phyloP scores from a whole-genome alignment of 352 stramenopile species.

The Phytophthora capsici region DNA sequence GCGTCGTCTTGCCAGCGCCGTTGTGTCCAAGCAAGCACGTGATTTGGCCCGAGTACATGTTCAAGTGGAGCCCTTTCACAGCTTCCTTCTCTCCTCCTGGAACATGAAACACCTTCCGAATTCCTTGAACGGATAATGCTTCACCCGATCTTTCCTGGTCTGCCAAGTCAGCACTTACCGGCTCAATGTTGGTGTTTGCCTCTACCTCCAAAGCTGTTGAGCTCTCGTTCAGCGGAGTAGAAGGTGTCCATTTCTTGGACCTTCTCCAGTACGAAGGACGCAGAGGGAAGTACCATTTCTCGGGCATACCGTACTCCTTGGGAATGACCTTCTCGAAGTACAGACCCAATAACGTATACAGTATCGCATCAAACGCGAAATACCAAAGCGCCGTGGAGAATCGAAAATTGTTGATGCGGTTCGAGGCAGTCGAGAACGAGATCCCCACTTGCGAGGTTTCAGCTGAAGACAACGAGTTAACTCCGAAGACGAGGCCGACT shows the following conservation, averaged over 20 bases:
- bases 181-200: slow-evolving; percentile 58
- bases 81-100: slow-evolving; percentile 85
- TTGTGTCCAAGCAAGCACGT: slow-evolving; percentile 94
- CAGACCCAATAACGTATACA: slow-evolving; percentile 85
- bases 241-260: slow-evolving; percentile 60
- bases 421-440: slow-evolving; percentile 43
- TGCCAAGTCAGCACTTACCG: slow-evolving; percentile 42
- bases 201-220: slow-evolving; percentile 32
- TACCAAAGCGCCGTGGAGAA: slow-evolving; percentile 58
- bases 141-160: slow-evolving; percentile 61
- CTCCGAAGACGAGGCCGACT: slow-evolving; percentile 42
- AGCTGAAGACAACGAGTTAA: slow-evolving; percentile 58
- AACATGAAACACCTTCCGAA: slow-evolving; percentile 83
- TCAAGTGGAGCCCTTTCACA: slow-evolving; percentile 85
- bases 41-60: slow-evolving; percentile 78
- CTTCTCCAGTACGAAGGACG: slow-evolving; percentile 76
- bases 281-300: slow-evolving; percentile 90
- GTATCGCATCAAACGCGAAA: slow-evolving; percentile 78
- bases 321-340: slow-evolving; percentile 91
- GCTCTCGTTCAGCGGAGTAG: slow-evolving; percentile 45
- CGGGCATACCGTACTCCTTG: slow-evolving; percentile 62
- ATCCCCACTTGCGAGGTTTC: slow-evolving; percentile 58
- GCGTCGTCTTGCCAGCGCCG: slow-evolving; percentile 93
- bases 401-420: slow-evolving; percentile 38
- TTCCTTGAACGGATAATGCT: slow-evolving; percentile 54